Evolutionary conservation across 176 grass and related monocot species (phyloP), one percentile per base, ranked within the genome.

Genomic region (Elaeis guineensis): DNA sequence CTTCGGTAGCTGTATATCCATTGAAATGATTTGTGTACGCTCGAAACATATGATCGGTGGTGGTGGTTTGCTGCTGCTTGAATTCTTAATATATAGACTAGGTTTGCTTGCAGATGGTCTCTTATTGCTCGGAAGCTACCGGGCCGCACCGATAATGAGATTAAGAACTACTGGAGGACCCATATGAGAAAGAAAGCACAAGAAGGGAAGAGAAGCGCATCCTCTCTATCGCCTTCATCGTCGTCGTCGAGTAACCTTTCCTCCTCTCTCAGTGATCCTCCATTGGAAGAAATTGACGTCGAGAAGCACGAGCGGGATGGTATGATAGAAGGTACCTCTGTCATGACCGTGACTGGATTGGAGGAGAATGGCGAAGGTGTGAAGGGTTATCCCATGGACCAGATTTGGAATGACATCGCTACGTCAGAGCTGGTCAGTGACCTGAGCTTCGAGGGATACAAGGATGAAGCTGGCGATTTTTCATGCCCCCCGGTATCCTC

Each of bases 111-210:
- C 50, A 81, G 80, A 25, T 97, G 93, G 93, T 97, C 93, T 2
- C 71, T 87, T 16, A 97, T 97, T 70, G 93, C 93, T 7, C 77
- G 84, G 26, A 91, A 69, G 66, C 93, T 97, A 5, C 87, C 93
- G 3, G 93, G 93, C 1, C 93, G 93, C 72, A 97, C 93, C 3
- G 93, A 97, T 81, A 97, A 97, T 62, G 93, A 97, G 93, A 97
- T 97, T 71, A 97, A 97, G 87, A 97, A 97, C 76, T 97, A 85
- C 81, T 97, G 93, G 93, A 80, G 93, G 76, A 97, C 87, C 3
- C 87, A 87, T 67, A 80, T 71, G 73, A 61, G 93, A 66, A 92
- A 92, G 84, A 80, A 85, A 62, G 93, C 87, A 0, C 86, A 90
- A 23, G 70, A 76, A 64, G 25, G 70, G 58, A 74, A 64, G 80